Evolutionary conservation across 202 grass and related monocot genomes (phyloP).

Genomic region (Carex arenaria): DNA sequence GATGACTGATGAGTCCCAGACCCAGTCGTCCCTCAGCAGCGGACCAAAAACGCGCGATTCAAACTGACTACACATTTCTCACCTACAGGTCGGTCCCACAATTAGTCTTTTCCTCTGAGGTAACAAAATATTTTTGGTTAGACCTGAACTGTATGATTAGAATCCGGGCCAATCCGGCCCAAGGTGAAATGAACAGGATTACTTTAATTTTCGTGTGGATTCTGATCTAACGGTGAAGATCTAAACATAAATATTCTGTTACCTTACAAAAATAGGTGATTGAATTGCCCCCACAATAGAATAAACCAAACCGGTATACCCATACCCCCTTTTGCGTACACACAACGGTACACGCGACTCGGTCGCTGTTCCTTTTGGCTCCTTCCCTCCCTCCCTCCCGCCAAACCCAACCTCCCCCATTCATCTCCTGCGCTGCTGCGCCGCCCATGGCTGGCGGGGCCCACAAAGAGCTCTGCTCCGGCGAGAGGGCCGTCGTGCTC

Average conservation of each 20-base stretch:
- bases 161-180: no score
- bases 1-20: no score
- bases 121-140: no score
- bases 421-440: neutral
- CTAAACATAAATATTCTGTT: no score
- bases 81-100: neutral
- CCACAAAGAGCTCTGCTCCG: slow-evolving; percentile 39
- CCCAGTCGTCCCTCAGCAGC: neutral
- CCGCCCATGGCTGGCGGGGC: slow-evolving; percentile 6
- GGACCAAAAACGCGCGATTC: neutral
- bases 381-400: neutral
- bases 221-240: no score
- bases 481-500: slow-evolving; percentile 77
- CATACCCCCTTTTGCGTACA: neutral
- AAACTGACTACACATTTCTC: neutral
- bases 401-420: neutral
- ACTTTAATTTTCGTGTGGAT: no score
- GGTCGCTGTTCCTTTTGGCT: neutral
- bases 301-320: no score
- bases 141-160: no score
- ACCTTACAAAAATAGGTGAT: no score
- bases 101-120: no score
- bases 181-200: no score
- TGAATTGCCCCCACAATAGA: no score
- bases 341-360: neutral